Evolutionary conservation across 2,329 filamentous ascomycete genomes (phyloP), one percentile per base, ranked within the genome.

Genomic region (Paecilomyces dactylethromorphus): DNA sequence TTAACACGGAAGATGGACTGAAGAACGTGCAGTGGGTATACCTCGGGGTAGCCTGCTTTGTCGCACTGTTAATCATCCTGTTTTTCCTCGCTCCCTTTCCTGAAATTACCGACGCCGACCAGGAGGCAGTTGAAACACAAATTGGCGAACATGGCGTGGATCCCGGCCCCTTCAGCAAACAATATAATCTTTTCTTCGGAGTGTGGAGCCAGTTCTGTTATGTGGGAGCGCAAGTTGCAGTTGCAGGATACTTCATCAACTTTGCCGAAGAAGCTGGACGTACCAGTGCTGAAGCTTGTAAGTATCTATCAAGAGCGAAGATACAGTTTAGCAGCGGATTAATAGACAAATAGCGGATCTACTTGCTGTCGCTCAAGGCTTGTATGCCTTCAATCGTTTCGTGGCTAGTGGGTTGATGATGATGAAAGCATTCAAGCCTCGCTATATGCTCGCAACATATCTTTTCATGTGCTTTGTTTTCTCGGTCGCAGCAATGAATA

Each of bases 1-100:
- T 79, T 33, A 76, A 81, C 33, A 78, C 76, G 55, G 72, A 71
- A 10, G 69, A 79, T n/a, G 78, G 80, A 2, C 70, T 87, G 56
- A 73, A 77, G 63, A 87, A 82, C 56, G 84, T 87, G 8, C 85
- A 87, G 68, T 87, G 84, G 83, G 81, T 83, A 1, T 88, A 88
- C 64, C 77, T 87, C 2, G 84, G 82, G 3, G 84, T 87, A 32
- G 85, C 84, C 2, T 76, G 77, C 62, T 87, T 87, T 59, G 83
- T 86, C 26, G 82, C 80, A 61, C 59, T 81, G 10, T 76, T 87
- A 1, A 80, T 83, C 0, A 72, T 79, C 1, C 76, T 87, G 10
- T 87, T 87, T 70, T 85, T 82, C 68, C 78, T 87, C 58, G 79
- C 78, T 11, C 76, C 76, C 0, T 80, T 81, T 51, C 79, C 80